Evolutionary conservation across 1,284 basidiomycete genomes (phyloP).

Genomic region (Marasmius oreades): DNA sequence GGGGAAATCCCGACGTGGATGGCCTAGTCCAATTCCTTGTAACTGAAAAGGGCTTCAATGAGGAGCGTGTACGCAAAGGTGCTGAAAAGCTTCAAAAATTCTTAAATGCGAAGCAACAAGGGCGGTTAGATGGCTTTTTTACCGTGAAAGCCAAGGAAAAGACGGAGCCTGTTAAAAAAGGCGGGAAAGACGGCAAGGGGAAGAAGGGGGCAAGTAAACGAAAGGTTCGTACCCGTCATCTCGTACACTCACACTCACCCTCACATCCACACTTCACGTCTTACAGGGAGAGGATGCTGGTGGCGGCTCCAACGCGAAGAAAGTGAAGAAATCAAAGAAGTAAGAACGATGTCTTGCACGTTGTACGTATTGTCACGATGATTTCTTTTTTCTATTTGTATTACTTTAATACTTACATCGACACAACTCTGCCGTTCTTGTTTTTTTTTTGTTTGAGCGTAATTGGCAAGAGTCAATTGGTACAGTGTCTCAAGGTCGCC

Average conservation of each 20-base stretch:
- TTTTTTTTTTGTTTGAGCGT: too few species aligned
- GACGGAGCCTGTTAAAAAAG: neutral
- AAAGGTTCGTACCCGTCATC: neutral
- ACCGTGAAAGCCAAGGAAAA: constrained; percentile 58
- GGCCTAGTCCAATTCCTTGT: constrained; percentile 95
- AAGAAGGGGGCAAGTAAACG: neutral
- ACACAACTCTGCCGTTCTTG: too few species aligned
- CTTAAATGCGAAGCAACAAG: constrained; percentile 91
- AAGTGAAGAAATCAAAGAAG: neutral
- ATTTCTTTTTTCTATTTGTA: too few species aligned
- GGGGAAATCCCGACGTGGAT: constrained; percentile 92
- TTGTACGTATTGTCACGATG: neutral
- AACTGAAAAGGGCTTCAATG: constrained; percentile 95
- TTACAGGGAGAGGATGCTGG: neutral
- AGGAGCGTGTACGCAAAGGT: constrained; percentile 94
- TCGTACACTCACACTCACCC: neutral
- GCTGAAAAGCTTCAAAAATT: constrained; percentile 91
- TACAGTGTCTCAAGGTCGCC: too few species aligned
- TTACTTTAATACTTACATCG: too few species aligned
- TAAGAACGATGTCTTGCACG: neutral
- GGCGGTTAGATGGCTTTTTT: constrained; percentile 95
- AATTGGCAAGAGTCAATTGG: too few species aligned
- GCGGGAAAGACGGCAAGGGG: neutral
- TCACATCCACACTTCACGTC: neutral
- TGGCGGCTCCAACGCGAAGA: neutral